These are phyloP conservation scores for Solanum clarkiae DNA, from an alignment of 257 asterid species.

Conservation along the genomic window DNA sequence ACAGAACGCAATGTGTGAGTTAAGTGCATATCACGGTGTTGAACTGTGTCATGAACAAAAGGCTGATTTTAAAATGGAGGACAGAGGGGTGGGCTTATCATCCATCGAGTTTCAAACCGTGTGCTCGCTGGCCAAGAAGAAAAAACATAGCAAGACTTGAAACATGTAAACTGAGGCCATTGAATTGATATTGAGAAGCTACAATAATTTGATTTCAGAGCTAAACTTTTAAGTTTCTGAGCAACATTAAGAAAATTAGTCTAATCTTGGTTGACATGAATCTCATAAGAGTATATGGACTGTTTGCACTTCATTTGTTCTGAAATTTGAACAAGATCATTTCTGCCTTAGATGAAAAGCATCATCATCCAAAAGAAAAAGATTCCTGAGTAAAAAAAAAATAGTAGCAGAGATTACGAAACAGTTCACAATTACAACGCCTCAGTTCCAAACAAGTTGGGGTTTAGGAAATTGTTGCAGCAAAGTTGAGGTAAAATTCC, in stretches of 20 bases:
- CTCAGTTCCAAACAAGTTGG: neutral
- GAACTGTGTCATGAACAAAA: neutral
- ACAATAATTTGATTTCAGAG: neutral
- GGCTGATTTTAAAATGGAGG: neutral
- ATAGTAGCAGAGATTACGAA: neutral
- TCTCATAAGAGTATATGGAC: neutral
- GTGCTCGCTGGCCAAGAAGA: neutral
- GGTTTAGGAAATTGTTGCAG: neutral
- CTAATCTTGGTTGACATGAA: neutral
- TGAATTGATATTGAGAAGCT: neutral
- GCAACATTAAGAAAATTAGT: neutral
- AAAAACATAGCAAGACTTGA: neutral
- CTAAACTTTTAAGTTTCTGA: neutral
- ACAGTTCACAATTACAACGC: neutral
- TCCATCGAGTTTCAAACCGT: neutral
- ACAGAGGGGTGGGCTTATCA: neutral
- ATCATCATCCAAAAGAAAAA: constrained; percentile 27
- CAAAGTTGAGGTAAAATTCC: neutral
- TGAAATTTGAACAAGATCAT: neutral
- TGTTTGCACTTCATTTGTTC: neutral
- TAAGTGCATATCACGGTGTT: neutral
- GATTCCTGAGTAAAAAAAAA: constrained; percentile 22
- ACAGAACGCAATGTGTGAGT: neutral
- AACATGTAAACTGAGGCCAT: neutral
- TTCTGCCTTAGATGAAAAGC: constrained; percentile 14